Conservation (phyloP, 805 yeast genomes). For the Wickerhamiella galacta region DNA sequence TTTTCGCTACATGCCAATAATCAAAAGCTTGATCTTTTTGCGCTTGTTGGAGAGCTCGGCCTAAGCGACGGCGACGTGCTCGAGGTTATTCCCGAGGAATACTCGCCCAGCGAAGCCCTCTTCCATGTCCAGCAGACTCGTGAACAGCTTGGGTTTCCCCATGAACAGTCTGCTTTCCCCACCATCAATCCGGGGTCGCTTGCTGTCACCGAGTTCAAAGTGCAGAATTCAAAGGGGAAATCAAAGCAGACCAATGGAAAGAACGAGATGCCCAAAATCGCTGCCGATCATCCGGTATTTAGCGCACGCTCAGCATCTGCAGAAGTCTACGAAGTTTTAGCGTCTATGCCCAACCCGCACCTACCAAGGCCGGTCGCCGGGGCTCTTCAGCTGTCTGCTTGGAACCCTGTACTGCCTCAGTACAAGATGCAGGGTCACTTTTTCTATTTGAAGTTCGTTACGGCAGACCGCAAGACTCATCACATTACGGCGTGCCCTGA, state of each 20-base stretch:
- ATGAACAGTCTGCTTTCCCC: conserved; percentile 19
- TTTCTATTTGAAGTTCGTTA: conserved; percentile 53
- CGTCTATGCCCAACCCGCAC: conserved; percentile 7
- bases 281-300: conserved; percentile 3
- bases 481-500: conserved; percentile 62
- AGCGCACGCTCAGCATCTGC: background rate
- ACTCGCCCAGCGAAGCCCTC: conserved; percentile 42
- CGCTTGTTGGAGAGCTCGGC: conserved; percentile 18
- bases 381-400: conserved; percentile 55
- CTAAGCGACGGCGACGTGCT: conserved; percentile 26
- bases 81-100: conserved; percentile 35
- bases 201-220: conserved; percentile 15
- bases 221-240: conserved; percentile 8
- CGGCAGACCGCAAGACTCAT: conserved; percentile 65
- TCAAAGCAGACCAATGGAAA: conserved; percentile 9
- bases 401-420: conserved; percentile 70
- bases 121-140: conserved; percentile 49
- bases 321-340: conserved; percentile 2
- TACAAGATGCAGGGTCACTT: conserved; percentile 58
- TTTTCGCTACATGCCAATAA: conserved; percentile 32
- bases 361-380: conserved; percentile 26
- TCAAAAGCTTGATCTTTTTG: conserved; percentile 20
- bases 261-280: conserved; percentile 10
- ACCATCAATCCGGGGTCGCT: conserved; percentile 12
- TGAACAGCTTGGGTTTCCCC: conserved; percentile 36